Evolutionary conservation across 164 flowering plant genomes (phyloP), one percentile per base, ranked within the genome.

Genomic region (Macadamia integrifolia): DNA sequence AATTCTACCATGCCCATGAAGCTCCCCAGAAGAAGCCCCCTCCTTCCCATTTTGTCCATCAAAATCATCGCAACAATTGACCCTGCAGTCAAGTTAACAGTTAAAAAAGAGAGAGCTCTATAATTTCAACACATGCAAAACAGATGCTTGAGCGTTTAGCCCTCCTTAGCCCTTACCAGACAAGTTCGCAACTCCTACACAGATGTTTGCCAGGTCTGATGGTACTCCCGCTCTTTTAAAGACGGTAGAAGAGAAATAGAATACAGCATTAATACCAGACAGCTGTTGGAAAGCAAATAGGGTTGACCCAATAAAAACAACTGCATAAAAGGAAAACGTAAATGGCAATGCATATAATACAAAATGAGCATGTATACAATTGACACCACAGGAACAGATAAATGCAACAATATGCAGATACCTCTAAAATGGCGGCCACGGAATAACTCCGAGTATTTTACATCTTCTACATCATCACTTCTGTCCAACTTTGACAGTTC

Each of bases 21-120:
- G 80, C 98, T 94, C 84, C 96, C 83, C 42, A 86, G 73, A 66
- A 94, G 97, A 48, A 94, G 93, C 58, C 83, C 64, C 69, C 80
- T 94, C 78, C 98, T 84, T 64, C 97, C 98, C 30, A 92, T 76
- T 77, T 83, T 90, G 78, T 94, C 98, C 98, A 94, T 94, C 81
- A 91, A 78, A 62, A 74, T 68, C 90, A 87, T 83, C 23, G 98
- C 97, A 67, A 87, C 60, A 44, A 87, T 14, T 46, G 98, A 93
- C 58, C 98, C 98, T 93, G 82, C 55, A 66, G 31, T 71, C 40
- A 60, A 67, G 56, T 35, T 28, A 59, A 35, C 9, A 12, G 42
- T 53, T 14, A 53, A 53, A 53, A 23, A 53, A 53, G 57, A 17
- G 40, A 35, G 1, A 11, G 14, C 18, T 35, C 48, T 43, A 55